These are phyloP conservation scores for Steccherinum ochraceum DNA, from an alignment of 768 basidiomycete genomes.

Conservation along the genomic window DNA sequence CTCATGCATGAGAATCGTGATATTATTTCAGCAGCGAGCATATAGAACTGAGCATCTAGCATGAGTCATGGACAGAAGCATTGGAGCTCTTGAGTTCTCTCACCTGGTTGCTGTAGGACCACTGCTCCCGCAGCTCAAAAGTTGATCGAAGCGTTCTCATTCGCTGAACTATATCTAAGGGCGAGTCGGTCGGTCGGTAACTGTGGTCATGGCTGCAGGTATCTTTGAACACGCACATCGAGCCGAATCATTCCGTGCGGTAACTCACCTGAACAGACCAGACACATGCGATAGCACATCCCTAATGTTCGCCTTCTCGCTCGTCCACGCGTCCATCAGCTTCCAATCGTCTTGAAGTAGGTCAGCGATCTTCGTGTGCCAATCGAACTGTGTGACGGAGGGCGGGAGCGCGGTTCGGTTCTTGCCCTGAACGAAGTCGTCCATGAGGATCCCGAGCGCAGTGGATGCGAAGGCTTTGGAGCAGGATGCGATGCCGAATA, in stretches of 20 bases:
- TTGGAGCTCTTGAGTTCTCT: too few relatives aligned
- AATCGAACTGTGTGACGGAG: constrained; percentile 16
- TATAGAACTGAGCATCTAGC: constrained; percentile 38
- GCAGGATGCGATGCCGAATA: constrained; percentile 24
- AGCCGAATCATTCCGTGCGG: not conserved
- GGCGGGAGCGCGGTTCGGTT: constrained; percentile 20
- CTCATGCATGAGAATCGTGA: constrained; percentile 21
- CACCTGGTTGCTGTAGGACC: constrained; percentile 34
- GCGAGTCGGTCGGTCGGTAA: constrained; percentile 23
- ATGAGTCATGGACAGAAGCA: not conserved
- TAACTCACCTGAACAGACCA: constrained; percentile 29
- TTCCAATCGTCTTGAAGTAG: constrained; percentile 36
- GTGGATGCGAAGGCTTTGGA: constrained; percentile 25
- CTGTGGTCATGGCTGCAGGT: constrained; percentile 32
- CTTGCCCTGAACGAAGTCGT: constrained; percentile 23
- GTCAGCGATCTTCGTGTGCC: constrained; percentile 25
- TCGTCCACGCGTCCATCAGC: constrained; percentile 35
- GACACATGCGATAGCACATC: constrained; percentile 36
- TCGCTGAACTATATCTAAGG: constrained; percentile 16
- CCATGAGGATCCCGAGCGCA: constrained; percentile 26
- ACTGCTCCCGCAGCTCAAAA: constrained; percentile 30
- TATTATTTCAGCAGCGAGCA: constrained; percentile 25
- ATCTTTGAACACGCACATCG: too few relatives aligned
- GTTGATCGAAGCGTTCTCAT: constrained; percentile 25
- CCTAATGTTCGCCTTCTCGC: constrained; percentile 26